A percentile compares a stretch with the other conserved stretches of the same genome.
phyloP scores from a whole-genome alignment of 2,329 filamentous ascomycete genomes.

The Hypoxylon sp. region DNA sequence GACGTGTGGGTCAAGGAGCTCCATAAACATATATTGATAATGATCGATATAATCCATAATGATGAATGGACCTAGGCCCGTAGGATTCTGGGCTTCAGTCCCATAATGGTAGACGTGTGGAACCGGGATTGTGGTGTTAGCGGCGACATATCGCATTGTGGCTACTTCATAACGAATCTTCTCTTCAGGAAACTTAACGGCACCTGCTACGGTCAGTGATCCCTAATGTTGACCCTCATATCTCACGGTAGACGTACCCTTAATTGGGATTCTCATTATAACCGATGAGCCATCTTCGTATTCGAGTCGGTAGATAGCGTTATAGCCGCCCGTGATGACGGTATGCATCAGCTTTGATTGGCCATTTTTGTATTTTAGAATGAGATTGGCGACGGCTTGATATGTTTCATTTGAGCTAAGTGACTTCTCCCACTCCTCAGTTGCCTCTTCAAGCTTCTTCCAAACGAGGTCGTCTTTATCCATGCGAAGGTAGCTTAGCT shows the following conservation, averaged over 20 bases:
- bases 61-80: conserved; percentile 56
- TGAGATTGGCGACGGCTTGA: conserved; percentile 45
- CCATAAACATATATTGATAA: conserved; percentile 49
- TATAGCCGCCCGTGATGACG: conserved; percentile 52
- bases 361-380: conserved; percentile 49
- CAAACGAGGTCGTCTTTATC: conserved; percentile 51
- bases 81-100: conserved; percentile 53
- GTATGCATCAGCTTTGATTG: conserved; percentile 47
- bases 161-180: conserved; percentile 57
- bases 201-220: not conserved
- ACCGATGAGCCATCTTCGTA: conserved; percentile 54
- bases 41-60: conserved; percentile 58
- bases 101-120: conserved; percentile 54
- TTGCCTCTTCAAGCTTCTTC: conserved; percentile 49
- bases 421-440: conserved; percentile 49
- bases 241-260: conserved; percentile 32
- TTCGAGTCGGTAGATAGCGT: conserved; percentile 53
- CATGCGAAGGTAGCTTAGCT: conserved; percentile 47
- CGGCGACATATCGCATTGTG: conserved; percentile 54
- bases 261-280: conserved; percentile 52
- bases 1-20: conserved; percentile 5
- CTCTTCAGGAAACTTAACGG: conserved; percentile 54
- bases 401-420: conserved; percentile 42
- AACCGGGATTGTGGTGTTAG: conserved; percentile 56
- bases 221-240: not conserved